Conservation (phyloP, 2,329 filamentous ascomycete species). For the Gaeumannomyces sp. region DNA sequence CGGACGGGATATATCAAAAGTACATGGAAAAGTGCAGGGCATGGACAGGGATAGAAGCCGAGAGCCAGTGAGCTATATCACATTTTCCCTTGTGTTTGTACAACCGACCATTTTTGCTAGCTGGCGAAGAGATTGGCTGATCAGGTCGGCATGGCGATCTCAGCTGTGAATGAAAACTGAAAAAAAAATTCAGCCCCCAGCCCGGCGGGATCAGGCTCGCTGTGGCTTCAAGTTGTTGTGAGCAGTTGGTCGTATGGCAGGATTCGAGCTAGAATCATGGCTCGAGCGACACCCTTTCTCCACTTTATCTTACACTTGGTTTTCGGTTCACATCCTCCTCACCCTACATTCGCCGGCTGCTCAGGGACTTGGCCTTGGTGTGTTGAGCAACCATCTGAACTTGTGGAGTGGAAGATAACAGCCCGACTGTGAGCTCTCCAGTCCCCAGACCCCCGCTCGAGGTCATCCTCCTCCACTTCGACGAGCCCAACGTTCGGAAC, state of each 20-base stretch:
- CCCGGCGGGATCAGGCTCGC: too few species aligned
- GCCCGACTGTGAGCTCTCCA: neutral
- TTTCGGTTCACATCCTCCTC: neutral
- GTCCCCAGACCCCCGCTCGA: neutral
- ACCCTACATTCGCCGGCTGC: neutral
- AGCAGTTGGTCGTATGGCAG: neutral
- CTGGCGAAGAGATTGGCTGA: neutral
- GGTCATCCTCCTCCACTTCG: neutral
- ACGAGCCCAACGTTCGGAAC: neutral
- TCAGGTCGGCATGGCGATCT: neutral
- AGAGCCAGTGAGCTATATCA: neutral
- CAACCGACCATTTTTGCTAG: neutral
- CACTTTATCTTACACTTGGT: neutral
- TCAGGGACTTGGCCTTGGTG: neutral
- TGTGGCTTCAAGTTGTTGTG: too few species aligned
- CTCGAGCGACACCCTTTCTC: neutral
- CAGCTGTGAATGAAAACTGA: neutral
- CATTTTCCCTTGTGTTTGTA: constrained; percentile 1
- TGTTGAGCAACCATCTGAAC: neutral
- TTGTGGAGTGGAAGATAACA: neutral
- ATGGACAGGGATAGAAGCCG: neutral
- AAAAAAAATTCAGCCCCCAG: neutral
- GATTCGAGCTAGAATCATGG: neutral
- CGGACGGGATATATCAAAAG: neutral
- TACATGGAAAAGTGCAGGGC: neutral